Base-by-base conservation (phyloP, 1,284 basidiomycete species). In the Sporisorium graminicola region DNA sequence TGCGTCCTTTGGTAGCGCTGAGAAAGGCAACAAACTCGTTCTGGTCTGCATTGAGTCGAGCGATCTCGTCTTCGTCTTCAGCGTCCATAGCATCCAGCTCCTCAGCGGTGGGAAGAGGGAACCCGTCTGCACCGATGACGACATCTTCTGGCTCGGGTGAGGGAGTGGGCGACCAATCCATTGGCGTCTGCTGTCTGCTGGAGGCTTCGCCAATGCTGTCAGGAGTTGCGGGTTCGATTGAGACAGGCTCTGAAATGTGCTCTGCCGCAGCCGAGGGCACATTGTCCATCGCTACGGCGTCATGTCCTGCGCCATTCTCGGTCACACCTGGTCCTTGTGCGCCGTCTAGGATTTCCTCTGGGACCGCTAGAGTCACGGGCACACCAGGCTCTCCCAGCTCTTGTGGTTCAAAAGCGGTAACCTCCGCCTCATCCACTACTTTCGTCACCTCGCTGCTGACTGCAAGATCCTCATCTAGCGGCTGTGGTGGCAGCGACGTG, bases 81-180 rank as follows among this genome's bases (percentile, higher is more conserved):
- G 90, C 92, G 52, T 90, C 89, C 29, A 90, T 88, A 78, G 69
- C 70, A 22, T 81, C 79, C 6, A 81, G 61, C 93, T 93, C 90
- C 93, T 93, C 86, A 92, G 93, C 67, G 90, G 88, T 40, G 88
- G 92, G n/a, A 89, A 92, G 79, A 91, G 93, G 90, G 90, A 92
- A 81, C 46, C 85, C 65, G 86, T 86, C 82, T 2, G 83, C 74
- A 9, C 85, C 79, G 0, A 83, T 62, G 13, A 74, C 67, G 1
- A 78, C 72, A 0, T 87, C 88, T 52, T 88, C 86, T 3, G 80
- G 78, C 26, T 69, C 71, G 12, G 77, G 75, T 5, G 68, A 77
- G 1, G 74, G 73, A 0, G 74, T 73, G 1, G 81, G 80, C 31
- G 81, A 80, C 81, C 80, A 81, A 14, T 74, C 72, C 20, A 74